Evolutionary conservation across 306 rosid species (phyloP), one percentile per base, ranked within the genome.

Genomic region (Ochetophila trinervis): DNA sequence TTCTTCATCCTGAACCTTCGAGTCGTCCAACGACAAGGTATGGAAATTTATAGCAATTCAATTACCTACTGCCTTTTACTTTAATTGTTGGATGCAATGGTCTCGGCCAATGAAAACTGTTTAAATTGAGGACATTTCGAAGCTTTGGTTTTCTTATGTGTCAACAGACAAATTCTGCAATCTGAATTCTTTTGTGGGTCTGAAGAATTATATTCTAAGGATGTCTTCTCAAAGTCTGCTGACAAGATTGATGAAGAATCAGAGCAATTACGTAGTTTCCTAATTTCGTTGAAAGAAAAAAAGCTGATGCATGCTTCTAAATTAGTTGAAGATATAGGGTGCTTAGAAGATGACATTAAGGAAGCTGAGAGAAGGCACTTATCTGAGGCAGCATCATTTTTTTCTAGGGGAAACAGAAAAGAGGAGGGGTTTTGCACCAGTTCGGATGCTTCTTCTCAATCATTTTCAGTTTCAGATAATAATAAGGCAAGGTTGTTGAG

Each of bases 11-110:
- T 27, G 82, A 88, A 48, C 86, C 86, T 66, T 74, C 78, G 36
- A 76, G 78, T 24, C 96, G 96, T 54, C 96, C 96, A 71, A 75
- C 89, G 44, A 78, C 85, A 30, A 80, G 92, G 96, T 86, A 69
- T 51, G 67, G 42, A 51, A 35, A 60, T 27, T 42, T 62, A 22
- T 24, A 32, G 35, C 34, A n/a, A 17, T 53, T 63, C 27, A 37
- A 19, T 49, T 42, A 45, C 48, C 48, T 70, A 17, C 27, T 22
- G 37, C 20, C 19, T 22, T 20, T 5, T 18, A 19, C 65, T 55
- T 17, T 55, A 42, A 5, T 21, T 24, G 42, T 37, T 19, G 18
- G 35, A 30, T 24, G 22, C 20, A 40, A 8, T 40, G 10, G 45
- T 67, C 21, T 13, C 19, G 4, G 57, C 69, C 65, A 48, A 19